Base-by-base conservation (phyloP, 305 asterid genomes). In the Fraxinus sp. region DNA sequence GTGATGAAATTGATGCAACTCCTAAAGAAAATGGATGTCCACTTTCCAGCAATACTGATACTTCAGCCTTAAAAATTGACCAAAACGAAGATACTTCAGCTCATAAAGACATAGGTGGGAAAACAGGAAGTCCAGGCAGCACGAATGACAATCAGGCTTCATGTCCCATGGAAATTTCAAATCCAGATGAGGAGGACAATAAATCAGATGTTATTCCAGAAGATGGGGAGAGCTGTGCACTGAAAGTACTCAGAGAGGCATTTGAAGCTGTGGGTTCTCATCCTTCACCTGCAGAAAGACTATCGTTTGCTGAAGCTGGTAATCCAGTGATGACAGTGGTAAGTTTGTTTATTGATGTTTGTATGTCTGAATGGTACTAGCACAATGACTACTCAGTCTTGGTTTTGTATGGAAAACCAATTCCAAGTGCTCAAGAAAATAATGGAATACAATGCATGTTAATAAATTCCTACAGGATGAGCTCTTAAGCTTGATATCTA, bases 321-420 rank as follows among this genome's bases (percentile, higher is more conserved):
- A 97, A 97, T 84, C 98, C 98, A 77, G 99, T 92, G 87, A 93
- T 97, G 98, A 79, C 98, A 84, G 77, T 94, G 97, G 98, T 97
- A 92, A 78, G 97, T 80, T 57, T 24, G 37, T 81, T 66, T 26
- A 64, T 64, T n/a, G 66, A 55, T 9, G 14, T 64, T 24, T 28
- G 16, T 64, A 64, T 68, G 37, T 41, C 66, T 39, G 73, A 79
- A 49, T 66, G 78, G 16, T 66, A 24, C 36, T 24, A 3, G 32
- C 76, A 68, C 36, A 62, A 62, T 62, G 66, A 33, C 20, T 79
- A 46, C 26, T 72, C 73, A 74, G 36, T 80, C 78, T 28, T 32
- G 73, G 35, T 64, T 76, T 74, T 82, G 62, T 59, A 35, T 70
- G 74, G 7, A 10, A 2, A 28, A 28, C 78, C 36, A 52, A 28